Evolutionary conservation across 345 rosid genomes (phyloP), one percentile per base, ranked within the genome.

Genomic region (Citrus inodora): DNA sequence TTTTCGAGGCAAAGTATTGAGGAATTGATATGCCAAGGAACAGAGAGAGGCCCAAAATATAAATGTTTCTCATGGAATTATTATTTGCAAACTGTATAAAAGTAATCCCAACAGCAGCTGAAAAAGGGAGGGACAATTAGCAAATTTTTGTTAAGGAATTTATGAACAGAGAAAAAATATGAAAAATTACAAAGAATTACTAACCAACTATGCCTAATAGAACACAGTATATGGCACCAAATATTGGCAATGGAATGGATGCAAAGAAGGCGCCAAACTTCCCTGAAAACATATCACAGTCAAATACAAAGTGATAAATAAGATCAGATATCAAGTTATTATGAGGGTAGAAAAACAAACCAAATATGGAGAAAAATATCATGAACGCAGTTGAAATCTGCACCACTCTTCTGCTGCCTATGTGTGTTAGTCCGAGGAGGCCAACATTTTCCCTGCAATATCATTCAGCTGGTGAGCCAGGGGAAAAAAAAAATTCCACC

Each of bases 241-340:
- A 96, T 79, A 96, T 90, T 24, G 99, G 94, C 72, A 90, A 85
- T 24, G 99, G 99, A 80, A 96, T 96, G 37, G 99, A 96, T 2
- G 99, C 99, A 83, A 96, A 96, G 77, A 96, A 90, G 65, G 98
- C 99, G 9, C 99, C 99, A 67, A 96, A 96, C 66, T 94, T 96
- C 76, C 99, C 99, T 94, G 85, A 76, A 76, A 67, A 59, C 53
- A 78, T 22, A 19, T 51, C 42, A 51, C 59, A 32, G 63, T 55
- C 25, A 73, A 62, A 37, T 56, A 66, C 42, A 32, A 71, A 63
- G 33, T 55, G 21, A 80, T 60, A 66, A 28, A 40, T 66, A 11
- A 2, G 8, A 63, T 59, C 32, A 35, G 65, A 3, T 32, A 30
- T 40, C 5, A 3, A 25, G 37, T 62, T 70, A 68, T 13, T 35